These are phyloP conservation scores for Chaetomidium leptoderma DNA, from an alignment of 495 filamentous ascomycete species.

Conservation along the genomic window DNA sequence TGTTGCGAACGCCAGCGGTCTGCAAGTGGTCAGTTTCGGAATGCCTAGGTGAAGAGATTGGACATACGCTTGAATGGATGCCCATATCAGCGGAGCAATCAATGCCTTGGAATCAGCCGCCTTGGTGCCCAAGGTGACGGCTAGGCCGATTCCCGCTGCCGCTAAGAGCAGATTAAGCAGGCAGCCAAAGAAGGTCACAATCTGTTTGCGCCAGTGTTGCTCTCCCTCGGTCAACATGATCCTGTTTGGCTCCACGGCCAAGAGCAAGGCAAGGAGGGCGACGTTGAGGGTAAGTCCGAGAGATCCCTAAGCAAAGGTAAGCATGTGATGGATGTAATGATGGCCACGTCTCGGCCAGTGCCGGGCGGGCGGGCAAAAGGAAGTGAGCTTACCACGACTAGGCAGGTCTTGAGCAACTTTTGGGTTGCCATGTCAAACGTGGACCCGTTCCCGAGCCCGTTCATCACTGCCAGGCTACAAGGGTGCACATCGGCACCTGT, in stretches of 20 bases:
- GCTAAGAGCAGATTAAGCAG: conserved; percentile 28
- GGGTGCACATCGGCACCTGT: background rate
- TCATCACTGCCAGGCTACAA: background rate
- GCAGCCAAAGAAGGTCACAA: conserved; percentile 28
- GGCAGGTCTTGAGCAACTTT: conserved; percentile 17
- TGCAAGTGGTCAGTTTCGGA: conserved; percentile 14
- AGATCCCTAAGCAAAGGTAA: conserved; percentile 18
- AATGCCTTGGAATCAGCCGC: conserved; percentile 20
- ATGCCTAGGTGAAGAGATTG: background rate
- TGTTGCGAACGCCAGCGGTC: conserved; percentile 22
- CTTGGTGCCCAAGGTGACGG: conserved; percentile 20
- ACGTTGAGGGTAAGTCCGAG: conserved; percentile 26
- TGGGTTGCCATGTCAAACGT: conserved; percentile 15
- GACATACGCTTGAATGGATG: conserved; percentile 26
- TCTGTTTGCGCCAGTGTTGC: conserved; percentile 32
- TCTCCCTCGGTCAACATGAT: conserved; percentile 30
- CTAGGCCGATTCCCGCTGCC: conserved; percentile 25
- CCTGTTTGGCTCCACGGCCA: conserved; percentile 22
- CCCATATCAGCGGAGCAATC: conserved; percentile 25
- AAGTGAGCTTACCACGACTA: conserved; percentile 20
- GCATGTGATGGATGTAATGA: background rate
- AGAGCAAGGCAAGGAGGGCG: conserved; percentile 20
- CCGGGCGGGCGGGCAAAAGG: background rate
- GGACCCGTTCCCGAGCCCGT: background rate
- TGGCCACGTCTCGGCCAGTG: background rate